phyloP scores from a whole-genome alignment of 768 basidiomycete genomes.

The Udeniomyces megalosporus region DNA sequence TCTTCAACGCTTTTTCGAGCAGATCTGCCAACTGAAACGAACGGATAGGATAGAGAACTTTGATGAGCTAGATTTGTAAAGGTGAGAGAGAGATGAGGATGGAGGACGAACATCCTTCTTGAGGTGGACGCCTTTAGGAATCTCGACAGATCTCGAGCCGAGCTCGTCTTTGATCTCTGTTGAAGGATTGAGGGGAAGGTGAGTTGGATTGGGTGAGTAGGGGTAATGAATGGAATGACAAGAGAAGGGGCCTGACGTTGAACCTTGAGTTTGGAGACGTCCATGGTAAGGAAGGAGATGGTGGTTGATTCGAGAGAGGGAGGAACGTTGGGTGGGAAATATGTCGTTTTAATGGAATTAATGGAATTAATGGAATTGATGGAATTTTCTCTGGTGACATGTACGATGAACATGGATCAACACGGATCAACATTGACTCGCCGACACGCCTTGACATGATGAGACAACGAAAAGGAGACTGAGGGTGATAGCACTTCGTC shows the following conservation, averaged over 20 bases:
- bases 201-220: not conserved
- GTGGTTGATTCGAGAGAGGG: no score
- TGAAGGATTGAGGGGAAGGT: not conserved
- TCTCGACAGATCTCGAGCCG: not conserved
- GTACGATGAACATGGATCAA: no score
- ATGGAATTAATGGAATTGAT: no score
- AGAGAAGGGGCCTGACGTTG: not conserved
- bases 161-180: constrained; percentile 13
- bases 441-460: no score
- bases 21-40: not conserved
- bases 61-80: not conserved
- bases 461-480: no score
- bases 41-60: not conserved
- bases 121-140: not conserved
- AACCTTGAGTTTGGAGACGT: not conserved
- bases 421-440: no score
- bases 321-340: no score
- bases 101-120: constrained; percentile 6
- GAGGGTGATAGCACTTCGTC: no score
- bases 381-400: no score
- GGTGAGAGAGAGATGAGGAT: not conserved
- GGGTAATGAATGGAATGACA: not conserved
- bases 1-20: not conserved
- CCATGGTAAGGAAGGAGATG: not conserved
- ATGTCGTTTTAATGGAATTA: no score